These are phyloP conservation scores for Sanghuangporus baumii DNA, from an alignment of 1,284 basidiomycete genomes.

Conservation along the genomic window DNA sequence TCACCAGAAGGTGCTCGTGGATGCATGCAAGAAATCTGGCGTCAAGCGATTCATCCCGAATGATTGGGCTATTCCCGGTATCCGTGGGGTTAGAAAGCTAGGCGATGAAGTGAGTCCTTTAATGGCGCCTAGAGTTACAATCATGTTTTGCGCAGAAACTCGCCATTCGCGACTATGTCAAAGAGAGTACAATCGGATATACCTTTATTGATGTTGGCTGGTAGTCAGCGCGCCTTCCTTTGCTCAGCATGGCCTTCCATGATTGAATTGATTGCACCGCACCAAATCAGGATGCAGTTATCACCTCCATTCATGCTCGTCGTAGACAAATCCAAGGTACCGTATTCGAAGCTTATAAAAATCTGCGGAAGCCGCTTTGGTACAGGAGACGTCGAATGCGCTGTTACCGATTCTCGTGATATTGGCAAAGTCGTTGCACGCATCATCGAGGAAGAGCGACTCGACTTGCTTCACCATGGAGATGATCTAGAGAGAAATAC, in stretches of 20 bases:
- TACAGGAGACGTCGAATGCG: no score
- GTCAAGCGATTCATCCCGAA: slow-evolving; percentile 17
- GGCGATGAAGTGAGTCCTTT: background rate
- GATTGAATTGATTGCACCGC: background rate
- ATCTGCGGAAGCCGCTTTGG: no score
- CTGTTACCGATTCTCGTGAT: no score
- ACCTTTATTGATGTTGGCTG: no score
- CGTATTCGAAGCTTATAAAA: no score
- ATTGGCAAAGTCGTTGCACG: no score
- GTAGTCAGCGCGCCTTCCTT: no score
- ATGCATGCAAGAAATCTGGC: slow-evolving; percentile 15
- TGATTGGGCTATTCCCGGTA: slow-evolving; percentile 13
- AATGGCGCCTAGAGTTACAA: no score
- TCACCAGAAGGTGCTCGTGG: background rate
- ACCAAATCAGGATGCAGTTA: slow-evolving; percentile 2
- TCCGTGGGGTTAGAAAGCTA: slow-evolving; percentile 1
- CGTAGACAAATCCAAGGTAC: background rate
- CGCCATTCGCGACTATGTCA: slow-evolving; percentile 8
- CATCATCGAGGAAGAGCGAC: slow-evolving; percentile 10
- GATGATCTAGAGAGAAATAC: background rate
- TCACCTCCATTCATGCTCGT: background rate
- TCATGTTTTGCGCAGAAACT: slow-evolving; percentile 11
- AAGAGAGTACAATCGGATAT: no score
- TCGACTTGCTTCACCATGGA: background rate
- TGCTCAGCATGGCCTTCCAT: background rate